Conservation (phyloP, 139 green algal species). For the Nannochloris sp. region DNA sequence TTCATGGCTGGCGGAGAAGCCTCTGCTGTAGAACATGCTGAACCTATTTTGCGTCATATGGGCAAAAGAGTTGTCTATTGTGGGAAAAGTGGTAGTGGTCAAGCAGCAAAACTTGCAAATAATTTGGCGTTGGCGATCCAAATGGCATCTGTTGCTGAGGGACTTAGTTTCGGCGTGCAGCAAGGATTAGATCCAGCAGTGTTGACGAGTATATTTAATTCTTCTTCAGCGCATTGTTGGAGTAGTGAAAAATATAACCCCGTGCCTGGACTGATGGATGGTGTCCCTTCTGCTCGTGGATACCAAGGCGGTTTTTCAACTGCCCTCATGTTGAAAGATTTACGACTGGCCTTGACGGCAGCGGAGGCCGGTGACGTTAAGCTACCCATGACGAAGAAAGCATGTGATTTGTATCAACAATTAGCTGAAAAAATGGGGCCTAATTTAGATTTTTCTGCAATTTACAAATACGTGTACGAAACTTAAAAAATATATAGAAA, state of each 20-base stretch:
- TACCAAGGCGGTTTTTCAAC: conserved; percentile 55
- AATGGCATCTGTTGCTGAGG: conserved; percentile 64
- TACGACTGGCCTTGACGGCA: conserved; percentile 38
- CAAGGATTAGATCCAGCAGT: conserved; percentile 50
- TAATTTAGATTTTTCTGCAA: conserved; percentile 32
- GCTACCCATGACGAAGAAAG: conserved; percentile 24
- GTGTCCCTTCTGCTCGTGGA: conserved; percentile 33
- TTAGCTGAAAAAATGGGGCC: conserved; percentile 17
- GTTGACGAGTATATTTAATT: conserved; percentile 63
- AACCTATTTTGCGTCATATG: conserved; percentile 50
- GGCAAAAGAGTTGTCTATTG: conserved; percentile 52
- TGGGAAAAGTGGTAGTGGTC: conserved; percentile 30
- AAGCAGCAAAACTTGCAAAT: conserved; percentile 32
- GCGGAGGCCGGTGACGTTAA: conserved; percentile 22
- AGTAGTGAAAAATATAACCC: conserved; percentile 45
- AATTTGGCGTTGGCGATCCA: conserved; percentile 54
- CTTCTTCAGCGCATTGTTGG: conserved; percentile 57
- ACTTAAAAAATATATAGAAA: too few relatives aligned
- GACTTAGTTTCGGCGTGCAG: conserved; percentile 45
- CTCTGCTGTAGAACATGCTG: conserved; percentile 29
- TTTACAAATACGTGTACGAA: conserved; percentile 35
- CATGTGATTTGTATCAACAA: conserved; percentile 23
- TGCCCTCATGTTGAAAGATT: conserved; percentile 54
- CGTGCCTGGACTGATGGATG: conserved; percentile 15
- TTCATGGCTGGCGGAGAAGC: conserved; percentile 66